Evolutionary conservation across 768 basidiomycete species (phyloP).

Genomic region (Boletus huronensis): DNA sequence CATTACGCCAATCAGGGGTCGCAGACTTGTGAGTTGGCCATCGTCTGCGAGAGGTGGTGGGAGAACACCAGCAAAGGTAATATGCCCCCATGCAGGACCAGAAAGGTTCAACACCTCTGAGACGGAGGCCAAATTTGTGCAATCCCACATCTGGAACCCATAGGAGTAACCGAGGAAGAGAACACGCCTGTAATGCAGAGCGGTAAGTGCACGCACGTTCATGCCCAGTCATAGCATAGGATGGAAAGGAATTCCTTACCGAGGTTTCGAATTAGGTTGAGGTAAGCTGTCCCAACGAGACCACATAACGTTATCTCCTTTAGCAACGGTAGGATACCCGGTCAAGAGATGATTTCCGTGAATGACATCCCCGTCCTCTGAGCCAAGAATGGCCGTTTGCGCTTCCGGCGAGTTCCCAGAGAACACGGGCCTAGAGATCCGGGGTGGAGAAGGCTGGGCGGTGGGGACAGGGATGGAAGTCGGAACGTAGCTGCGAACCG

Average conservation of each 20-base stretch:
- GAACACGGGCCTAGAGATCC: slow-evolving; percentile 47
- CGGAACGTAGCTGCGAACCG: slow-evolving; percentile 53
- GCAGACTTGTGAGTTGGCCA: slow-evolving; percentile 32
- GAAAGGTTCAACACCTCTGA: slow-evolving; percentile 53
- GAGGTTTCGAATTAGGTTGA: slow-evolving; percentile 15
- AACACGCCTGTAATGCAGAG: slow-evolving; percentile 34
- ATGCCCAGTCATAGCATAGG: not conserved
- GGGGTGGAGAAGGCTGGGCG: slow-evolving; percentile 46
- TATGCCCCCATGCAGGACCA: slow-evolving; percentile 32
- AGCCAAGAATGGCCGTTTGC: slow-evolving; percentile 8
- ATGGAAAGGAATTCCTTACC: slow-evolving; percentile 12
- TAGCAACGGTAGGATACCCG: slow-evolving; percentile 29
- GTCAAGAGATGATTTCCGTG: slow-evolving; percentile 16
- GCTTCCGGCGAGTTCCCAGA: slow-evolving; percentile 36
- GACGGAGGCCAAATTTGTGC: slow-evolving; percentile 47
- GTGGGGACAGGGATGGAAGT: slow-evolving; percentile 48
- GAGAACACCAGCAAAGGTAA: slow-evolving; percentile 42
- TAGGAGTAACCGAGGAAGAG: slow-evolving; percentile 52
- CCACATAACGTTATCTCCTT: slow-evolving; percentile 33
- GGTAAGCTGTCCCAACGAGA: slow-evolving; percentile 31
- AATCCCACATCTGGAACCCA: slow-evolving; percentile 63
- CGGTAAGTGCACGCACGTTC: slow-evolving; percentile 5
- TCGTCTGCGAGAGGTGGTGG: slow-evolving; percentile 26
- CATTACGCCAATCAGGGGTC: slow-evolving; percentile 36
- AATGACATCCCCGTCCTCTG: slow-evolving; percentile 24